These are phyloP conservation scores for Aspergillus sp. DNA, from an alignment of 2,329 filamentous ascomycete species.

Conservation along the genomic window DNA sequence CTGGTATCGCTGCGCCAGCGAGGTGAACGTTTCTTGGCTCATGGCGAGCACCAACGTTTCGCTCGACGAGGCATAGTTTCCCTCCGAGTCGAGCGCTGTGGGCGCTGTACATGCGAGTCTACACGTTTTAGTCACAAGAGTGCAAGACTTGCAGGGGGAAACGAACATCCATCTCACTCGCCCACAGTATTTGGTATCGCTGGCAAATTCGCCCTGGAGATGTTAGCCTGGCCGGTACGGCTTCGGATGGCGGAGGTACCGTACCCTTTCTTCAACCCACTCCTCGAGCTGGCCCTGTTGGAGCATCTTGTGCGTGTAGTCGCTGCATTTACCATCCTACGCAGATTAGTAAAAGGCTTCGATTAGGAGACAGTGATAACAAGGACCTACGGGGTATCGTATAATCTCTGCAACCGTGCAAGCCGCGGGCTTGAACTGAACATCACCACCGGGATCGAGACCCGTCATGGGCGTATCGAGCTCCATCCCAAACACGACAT, in stretches of 20 bases:
- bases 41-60: conserved; percentile 5
- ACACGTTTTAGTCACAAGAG: not conserved
- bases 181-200: not conserved
- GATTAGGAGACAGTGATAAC: too few relatives aligned
- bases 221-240: too few relatives aligned
- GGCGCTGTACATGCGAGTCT: conserved; percentile 6
- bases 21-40: not conserved
- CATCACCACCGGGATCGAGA: conserved; percentile 1
- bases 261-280: conserved; percentile 2
- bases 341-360: not conserved
- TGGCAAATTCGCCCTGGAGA: not conserved
- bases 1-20: not conserved
- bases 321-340: not conserved
- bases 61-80: not conserved
- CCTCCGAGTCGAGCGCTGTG: not conserved
- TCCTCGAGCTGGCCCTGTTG: not conserved
- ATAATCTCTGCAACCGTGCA: conserved; percentile 4
- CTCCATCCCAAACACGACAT: not conserved
- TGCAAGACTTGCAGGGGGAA: not conserved
- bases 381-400: not conserved
- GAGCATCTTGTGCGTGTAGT: not conserved
- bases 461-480: conserved; percentile 14
- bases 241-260: not conserved
- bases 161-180: conserved; percentile 1
- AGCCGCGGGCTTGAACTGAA: conserved; percentile 5